phyloP scores from a whole-genome alignment of 768 basidiomycete genomes.

The Boletus sp. region DNA sequence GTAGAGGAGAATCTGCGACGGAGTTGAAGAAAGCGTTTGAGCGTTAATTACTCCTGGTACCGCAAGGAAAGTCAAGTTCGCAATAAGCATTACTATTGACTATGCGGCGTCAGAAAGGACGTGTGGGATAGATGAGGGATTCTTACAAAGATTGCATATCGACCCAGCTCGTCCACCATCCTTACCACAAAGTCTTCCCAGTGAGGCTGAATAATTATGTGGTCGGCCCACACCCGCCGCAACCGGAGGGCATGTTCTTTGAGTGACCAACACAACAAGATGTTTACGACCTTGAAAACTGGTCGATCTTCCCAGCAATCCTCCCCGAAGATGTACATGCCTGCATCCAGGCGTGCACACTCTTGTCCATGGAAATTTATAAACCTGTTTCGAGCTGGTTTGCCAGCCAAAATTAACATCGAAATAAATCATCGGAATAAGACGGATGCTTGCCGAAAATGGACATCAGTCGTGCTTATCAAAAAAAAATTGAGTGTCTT shows the following conservation, averaged over 20 bases:
- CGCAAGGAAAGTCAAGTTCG: slow-evolving; percentile 52
- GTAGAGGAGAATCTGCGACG: slow-evolving; percentile 28
- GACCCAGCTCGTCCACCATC: slow-evolving; percentile 46
- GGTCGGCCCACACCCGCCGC: slow-evolving; percentile 46
- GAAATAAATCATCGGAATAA: background rate
- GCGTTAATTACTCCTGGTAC: slow-evolving; percentile 41
- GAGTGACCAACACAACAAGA: slow-evolving; percentile 45
- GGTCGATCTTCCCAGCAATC: background rate
- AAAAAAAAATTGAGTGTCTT: no score
- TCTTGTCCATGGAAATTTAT: slow-evolving; percentile 38
- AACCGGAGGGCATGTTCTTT: slow-evolving; percentile 40
- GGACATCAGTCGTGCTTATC: background rate
- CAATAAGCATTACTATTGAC: slow-evolving; percentile 52
- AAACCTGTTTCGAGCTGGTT: slow-evolving; percentile 24
- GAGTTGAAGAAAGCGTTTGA: background rate
- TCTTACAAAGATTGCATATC: slow-evolving; percentile 48
- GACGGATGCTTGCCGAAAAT: background rate
- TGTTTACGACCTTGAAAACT: background rate
- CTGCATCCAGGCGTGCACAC: slow-evolving; percentile 33
- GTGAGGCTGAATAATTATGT: slow-evolving; percentile 33
- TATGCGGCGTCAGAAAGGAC: slow-evolving; percentile 14
- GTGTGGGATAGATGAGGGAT: background rate
- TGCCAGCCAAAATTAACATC: background rate
- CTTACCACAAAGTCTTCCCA: slow-evolving; percentile 43
- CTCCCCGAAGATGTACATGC: slow-evolving; percentile 22